These are phyloP conservation scores for Penicillium lividum DNA, from an alignment of 495 filamentous ascomycete genomes.

Conservation along the genomic window DNA sequence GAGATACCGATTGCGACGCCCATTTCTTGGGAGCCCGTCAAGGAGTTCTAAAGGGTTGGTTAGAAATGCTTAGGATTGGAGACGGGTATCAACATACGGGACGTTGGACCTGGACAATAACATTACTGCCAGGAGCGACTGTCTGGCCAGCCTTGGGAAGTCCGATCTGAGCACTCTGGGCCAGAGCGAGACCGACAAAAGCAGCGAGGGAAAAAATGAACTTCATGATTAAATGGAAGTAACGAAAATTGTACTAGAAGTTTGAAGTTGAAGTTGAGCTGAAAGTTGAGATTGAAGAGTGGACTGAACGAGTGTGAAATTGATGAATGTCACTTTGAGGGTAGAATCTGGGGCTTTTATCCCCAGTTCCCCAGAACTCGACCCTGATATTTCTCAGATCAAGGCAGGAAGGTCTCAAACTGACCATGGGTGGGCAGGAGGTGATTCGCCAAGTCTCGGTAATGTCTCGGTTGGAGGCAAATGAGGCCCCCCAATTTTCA, in stretches of 20 bases:
- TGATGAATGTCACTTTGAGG: neutral
- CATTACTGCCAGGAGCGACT: slow-evolving; percentile 21
- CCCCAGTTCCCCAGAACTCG: slow-evolving; percentile 1
- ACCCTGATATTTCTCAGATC: neutral
- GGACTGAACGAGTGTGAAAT: neutral
- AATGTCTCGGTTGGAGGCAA: slow-evolving; percentile 15
- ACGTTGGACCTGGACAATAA: slow-evolving; percentile 36
- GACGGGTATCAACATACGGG: slow-evolving; percentile 24
- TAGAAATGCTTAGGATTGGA: neutral
- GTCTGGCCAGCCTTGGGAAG: slow-evolving; percentile 49
- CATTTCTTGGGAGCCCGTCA: slow-evolving; percentile 33
- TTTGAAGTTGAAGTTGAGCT: neutral
- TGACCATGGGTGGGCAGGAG: slow-evolving; percentile 3
- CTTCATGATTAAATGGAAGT: slow-evolving; percentile 22
- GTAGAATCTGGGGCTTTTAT: slow-evolving; percentile 8
- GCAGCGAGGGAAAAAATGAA: slow-evolving; percentile 24
- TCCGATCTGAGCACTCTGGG: slow-evolving; percentile 65
- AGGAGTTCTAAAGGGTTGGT: slow-evolving; percentile 25
- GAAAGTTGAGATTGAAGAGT: neutral
- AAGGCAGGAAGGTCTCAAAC: slow-evolving; percentile 8
- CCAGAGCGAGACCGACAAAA: slow-evolving; percentile 51
- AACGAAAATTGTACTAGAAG: slow-evolving; percentile 1
- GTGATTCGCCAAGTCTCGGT: slow-evolving; percentile 24
- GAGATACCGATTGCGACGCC: slow-evolving; percentile 38
- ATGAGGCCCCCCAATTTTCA: slow-evolving; percentile 4